Evolutionary conservation across 352 stramenopile genomes (phyloP), one percentile per base, ranked within the genome.

Genomic region (Bremia lactucae): DNA sequence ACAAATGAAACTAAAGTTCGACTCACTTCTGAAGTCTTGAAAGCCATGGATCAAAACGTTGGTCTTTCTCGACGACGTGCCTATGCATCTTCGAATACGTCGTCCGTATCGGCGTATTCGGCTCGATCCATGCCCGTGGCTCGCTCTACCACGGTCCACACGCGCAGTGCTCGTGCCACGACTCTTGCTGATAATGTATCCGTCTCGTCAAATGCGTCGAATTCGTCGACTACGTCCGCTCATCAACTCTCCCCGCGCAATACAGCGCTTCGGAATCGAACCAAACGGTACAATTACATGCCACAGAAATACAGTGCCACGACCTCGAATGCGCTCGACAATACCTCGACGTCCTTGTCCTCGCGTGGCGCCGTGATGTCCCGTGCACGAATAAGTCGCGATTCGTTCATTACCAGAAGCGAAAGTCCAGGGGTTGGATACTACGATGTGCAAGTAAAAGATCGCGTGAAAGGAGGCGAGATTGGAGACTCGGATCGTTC

Each of bases 391-490:
- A 67, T 65, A 21, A 69, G 70, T 21, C 74, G 74, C 31, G 72
- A 83, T 40, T 82, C 74, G 31, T 87, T 85, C 47, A 71, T 83
- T 46, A 65, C 68, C 8, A 85, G 74, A 50, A 83, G 46, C 38
- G 74, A 82, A 39, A 83, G 65, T 31, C 74, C 74, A 3, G 74
- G 74, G 11, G 74, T 87, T 38, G 74, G 74, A 4, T 84, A 85
- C 42, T 87, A 87, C 56, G 72, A 87, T 42, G 72, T 87, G 31
- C 70, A 83, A 36, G 52, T 84, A 15, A 62, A 62, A 4, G 55
- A 78, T 50, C 60, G 71, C 22, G 72, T 87, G 7, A 77, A 77
- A 46, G 74, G 74, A 14, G 74, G 74, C 13, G 74, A 87, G 52
- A 87, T 87, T 21, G 74, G 74, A 8, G 74, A 87, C 58, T 83